Conservation (phyloP, 1,284 basidiomycete species). For the Flammula alnicola region DNA sequence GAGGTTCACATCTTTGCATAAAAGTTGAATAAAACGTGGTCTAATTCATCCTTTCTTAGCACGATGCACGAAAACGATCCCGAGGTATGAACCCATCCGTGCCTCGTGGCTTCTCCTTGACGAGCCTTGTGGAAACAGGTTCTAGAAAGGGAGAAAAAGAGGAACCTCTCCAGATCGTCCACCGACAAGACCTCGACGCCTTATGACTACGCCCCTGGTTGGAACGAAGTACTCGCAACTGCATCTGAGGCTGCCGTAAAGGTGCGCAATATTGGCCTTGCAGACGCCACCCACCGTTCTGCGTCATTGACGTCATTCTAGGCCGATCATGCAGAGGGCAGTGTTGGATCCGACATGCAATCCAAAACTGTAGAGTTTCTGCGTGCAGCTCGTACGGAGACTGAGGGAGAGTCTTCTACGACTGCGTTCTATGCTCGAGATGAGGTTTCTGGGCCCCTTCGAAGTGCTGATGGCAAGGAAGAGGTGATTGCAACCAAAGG, state of each 20-base stretch:
- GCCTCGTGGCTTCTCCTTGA: not conserved
- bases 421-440: constrained; percentile 41
- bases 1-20: constrained; percentile 11
- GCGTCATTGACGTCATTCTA: constrained; percentile 19
- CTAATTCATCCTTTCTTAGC: constrained; percentile 35
- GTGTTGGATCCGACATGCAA: constrained; percentile 37
- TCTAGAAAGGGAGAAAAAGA: constrained; percentile 60
- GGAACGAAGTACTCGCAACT: constrained; percentile 74
- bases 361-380: constrained; percentile 44
- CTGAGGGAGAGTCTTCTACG: constrained; percentile 36
- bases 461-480: constrained; percentile 37
- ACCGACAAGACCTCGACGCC: constrained; percentile 59
- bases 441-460: constrained; percentile 43
- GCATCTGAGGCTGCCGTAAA: constrained; percentile 73
- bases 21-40: not conserved
- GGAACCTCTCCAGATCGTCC: constrained; percentile 48
- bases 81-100: constrained; percentile 42
- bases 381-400: constrained; percentile 35
- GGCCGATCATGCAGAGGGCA: constrained; percentile 42
- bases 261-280: constrained; percentile 44
- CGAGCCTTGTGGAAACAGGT: constrained; percentile 35
- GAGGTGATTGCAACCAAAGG: constrained; percentile 26
- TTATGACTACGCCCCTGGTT: constrained; percentile 66
- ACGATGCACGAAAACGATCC: constrained; percentile 70
- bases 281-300: not conserved